phyloP scores from a whole-genome alignment of 1,284 basidiomycete genomes.

The Anthracocystis walkeri region DNA sequence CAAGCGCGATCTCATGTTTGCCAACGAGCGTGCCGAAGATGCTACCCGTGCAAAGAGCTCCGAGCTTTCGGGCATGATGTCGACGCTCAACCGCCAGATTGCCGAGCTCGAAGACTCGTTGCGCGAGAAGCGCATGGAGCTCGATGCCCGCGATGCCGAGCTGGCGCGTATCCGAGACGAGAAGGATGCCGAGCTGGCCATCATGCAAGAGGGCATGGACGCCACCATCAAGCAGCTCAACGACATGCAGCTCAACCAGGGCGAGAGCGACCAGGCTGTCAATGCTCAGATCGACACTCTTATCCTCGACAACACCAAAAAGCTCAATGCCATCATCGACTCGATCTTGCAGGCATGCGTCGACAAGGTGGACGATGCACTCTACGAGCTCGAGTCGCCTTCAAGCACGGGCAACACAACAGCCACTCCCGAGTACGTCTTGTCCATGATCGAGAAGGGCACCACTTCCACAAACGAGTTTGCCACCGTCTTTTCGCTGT shows the following conservation, averaged over 20 bases:
- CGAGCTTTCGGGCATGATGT: slow-evolving; percentile 87
- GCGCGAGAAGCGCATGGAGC: slow-evolving; percentile 77
- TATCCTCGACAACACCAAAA: slow-evolving; percentile 96
- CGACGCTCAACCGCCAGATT: slow-evolving; percentile 95
- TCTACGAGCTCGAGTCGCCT: slow-evolving; percentile 96
- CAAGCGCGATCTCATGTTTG: slow-evolving; percentile 91
- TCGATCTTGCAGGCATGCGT: slow-evolving; percentile 95
- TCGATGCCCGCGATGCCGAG: slow-evolving; percentile 81
- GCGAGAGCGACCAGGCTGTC: slow-evolving; percentile 85
- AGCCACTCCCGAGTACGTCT: slow-evolving; percentile 95
- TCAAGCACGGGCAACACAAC: slow-evolving; percentile 92
- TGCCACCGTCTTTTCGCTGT: slow-evolving; percentile 91
- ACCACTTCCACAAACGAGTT: slow-evolving; percentile 94
- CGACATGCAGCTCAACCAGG: slow-evolving; percentile 87
- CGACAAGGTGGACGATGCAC: slow-evolving; percentile 94
- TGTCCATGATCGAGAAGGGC: slow-evolving; percentile 98
- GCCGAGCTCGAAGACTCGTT: slow-evolving; percentile 94
- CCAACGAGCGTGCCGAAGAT: slow-evolving; percentile 98
- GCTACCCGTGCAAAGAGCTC: slow-evolving; percentile 89
- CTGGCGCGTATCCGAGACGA: slow-evolving; percentile 87
- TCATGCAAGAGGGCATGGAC: slow-evolving; percentile 97
- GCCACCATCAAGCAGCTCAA: slow-evolving; percentile 88
- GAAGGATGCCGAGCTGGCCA: slow-evolving; percentile 95
- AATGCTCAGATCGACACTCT: slow-evolving; percentile 96
- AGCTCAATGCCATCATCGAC: slow-evolving; percentile 97